Evolutionary conservation across 2,329 filamentous ascomycete genomes (phyloP).

Genomic region (Penicillium digitatum): DNA sequence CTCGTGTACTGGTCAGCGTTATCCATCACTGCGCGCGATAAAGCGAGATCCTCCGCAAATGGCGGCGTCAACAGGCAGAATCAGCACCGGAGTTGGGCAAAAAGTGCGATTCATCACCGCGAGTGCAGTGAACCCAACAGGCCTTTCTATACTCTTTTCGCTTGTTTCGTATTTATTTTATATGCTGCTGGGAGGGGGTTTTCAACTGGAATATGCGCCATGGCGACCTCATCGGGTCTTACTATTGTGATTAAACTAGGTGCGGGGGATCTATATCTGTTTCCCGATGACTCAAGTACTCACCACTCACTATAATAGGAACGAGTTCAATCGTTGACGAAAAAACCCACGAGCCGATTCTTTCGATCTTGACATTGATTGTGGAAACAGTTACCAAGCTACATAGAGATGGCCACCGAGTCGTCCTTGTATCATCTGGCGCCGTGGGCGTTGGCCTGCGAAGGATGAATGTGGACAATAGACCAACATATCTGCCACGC

Average conservation of each 20-base stretch:
- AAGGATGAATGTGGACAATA: slow-evolving; percentile 80
- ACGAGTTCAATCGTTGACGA: slow-evolving; percentile 99
- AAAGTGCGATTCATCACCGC: slow-evolving; percentile 7
- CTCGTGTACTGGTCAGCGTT: not conserved
- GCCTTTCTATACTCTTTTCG: not conserved
- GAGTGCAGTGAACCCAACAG: not conserved
- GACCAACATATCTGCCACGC: slow-evolving; percentile 85
- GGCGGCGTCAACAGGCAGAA: slow-evolving; percentile 34
- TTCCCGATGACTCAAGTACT: slow-evolving; percentile 11
- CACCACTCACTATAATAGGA: slow-evolving; percentile 53
- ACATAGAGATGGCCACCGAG: slow-evolving; percentile 83
- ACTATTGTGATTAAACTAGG: slow-evolving; percentile 42
- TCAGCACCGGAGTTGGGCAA: slow-evolving; percentile 10
- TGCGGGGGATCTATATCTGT: slow-evolving; percentile 28
- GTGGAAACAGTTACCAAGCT: slow-evolving; percentile 90
- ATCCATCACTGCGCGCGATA: slow-evolving; percentile 3
- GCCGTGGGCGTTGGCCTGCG: slow-evolving; percentile 91
- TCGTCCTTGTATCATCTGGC: slow-evolving; percentile 94
- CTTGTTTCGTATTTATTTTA: not conserved
- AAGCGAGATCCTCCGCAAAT: slow-evolving; percentile 28
- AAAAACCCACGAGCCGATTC: slow-evolving; percentile 83
- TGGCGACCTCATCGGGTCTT: slow-evolving; percentile 27
- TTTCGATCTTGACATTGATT: slow-evolving; percentile 86
- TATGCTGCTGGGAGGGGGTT: not conserved
- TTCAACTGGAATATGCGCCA: slow-evolving; percentile 9